phyloP scores from a whole-genome alignment of 2,329 filamentous ascomycete species.

The Botrytis fragariae region DNA sequence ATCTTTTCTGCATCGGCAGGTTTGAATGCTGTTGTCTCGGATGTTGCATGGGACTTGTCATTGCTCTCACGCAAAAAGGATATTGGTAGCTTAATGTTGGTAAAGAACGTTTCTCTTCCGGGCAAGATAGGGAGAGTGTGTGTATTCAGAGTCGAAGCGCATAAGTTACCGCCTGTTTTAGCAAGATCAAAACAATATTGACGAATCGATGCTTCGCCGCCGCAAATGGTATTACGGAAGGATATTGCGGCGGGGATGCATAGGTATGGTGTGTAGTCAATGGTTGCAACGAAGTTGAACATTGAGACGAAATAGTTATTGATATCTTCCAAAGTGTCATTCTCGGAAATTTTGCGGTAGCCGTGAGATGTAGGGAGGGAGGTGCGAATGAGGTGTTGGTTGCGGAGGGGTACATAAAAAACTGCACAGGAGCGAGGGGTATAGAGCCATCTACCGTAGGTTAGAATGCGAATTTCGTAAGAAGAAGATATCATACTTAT shows the following conservation, averaged over 20 bases:
- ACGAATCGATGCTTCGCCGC: constrained; percentile 69
- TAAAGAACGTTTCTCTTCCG: constrained; percentile 65
- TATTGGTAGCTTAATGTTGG: constrained; percentile 68
- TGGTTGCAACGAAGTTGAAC: constrained; percentile 76
- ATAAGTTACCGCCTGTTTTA: constrained; percentile 56
- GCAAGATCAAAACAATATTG: constrained; percentile 63
- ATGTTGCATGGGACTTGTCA: constrained; percentile 28
- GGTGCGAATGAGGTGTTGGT: constrained; percentile 72
- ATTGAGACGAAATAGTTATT: constrained; percentile 55
- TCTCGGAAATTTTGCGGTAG: constrained; percentile 48
- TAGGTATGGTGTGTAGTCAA: constrained; percentile 69
- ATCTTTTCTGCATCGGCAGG: constrained; percentile 56
- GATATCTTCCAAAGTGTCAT: constrained; percentile 40
- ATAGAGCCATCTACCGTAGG: constrained; percentile 63
- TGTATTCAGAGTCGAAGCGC: constrained; percentile 65
- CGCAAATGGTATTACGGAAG: constrained; percentile 66
- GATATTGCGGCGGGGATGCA: constrained; percentile 70
- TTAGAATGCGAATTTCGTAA: not conserved
- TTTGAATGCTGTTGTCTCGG: constrained; percentile 33
- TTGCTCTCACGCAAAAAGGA: constrained; percentile 41
- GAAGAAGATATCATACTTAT: constrained; percentile 67
- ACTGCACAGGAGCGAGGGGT: constrained; percentile 76
- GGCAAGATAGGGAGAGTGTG: constrained; percentile 67
- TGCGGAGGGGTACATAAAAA: constrained; percentile 74
- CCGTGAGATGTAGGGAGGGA: constrained; percentile 80